These are phyloP conservation scores for Aspergillus pseudoglaucus DNA, from an alignment of 2,329 filamentous ascomycete species.

Conservation along the genomic window DNA sequence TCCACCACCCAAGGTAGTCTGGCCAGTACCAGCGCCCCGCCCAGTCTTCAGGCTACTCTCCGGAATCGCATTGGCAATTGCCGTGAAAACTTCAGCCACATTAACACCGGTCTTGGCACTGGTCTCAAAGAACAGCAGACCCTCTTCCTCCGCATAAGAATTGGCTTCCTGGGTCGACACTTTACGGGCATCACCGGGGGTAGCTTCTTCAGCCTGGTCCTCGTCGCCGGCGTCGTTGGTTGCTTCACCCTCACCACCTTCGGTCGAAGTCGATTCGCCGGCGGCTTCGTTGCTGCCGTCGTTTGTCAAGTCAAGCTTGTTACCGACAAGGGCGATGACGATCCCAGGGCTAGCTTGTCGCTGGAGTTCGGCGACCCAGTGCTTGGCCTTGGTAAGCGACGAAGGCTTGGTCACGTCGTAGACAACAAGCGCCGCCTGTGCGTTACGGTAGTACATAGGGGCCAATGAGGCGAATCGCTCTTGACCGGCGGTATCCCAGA, in stretches of 20 bases:
- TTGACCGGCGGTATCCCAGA: slow-evolving; percentile 98
- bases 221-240: slow-evolving; percentile 46
- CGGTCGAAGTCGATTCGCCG: slow-evolving; percentile 16
- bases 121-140: slow-evolving; percentile 93
- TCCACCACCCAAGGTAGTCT: slow-evolving; percentile 49
- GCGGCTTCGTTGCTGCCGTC: slow-evolving; percentile 41
- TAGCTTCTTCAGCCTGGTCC: slow-evolving; percentile 52
- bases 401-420: slow-evolving; percentile 98
- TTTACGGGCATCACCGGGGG: slow-evolving; percentile 71
- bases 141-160: slow-evolving; percentile 89
- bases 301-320: slow-evolving; percentile 85
- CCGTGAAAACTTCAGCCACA: slow-evolving; percentile 92
- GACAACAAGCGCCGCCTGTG: slow-evolving; percentile 92
- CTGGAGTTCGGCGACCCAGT: slow-evolving; percentile 97
- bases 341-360: slow-evolving; percentile 93
- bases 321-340: slow-evolving; percentile 93
- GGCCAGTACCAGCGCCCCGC: slow-evolving; percentile 59
- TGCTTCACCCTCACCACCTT: slow-evolving; percentile 27
- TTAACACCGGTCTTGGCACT: slow-evolving; percentile 94
- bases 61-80: slow-evolving; percentile 95
- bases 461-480: slow-evolving; percentile 94
- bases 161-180: slow-evolving; percentile 87
- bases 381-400: slow-evolving; percentile 91
- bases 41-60: slow-evolving; percentile 92
- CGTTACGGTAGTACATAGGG: slow-evolving; percentile 99